Percentiles rank a stretch among this genome's conserved stretches.
These are phyloP conservation scores for Calvatia gigantea DNA, from an alignment of 768 basidiomycete species.

Conservation along the genomic window DNA sequence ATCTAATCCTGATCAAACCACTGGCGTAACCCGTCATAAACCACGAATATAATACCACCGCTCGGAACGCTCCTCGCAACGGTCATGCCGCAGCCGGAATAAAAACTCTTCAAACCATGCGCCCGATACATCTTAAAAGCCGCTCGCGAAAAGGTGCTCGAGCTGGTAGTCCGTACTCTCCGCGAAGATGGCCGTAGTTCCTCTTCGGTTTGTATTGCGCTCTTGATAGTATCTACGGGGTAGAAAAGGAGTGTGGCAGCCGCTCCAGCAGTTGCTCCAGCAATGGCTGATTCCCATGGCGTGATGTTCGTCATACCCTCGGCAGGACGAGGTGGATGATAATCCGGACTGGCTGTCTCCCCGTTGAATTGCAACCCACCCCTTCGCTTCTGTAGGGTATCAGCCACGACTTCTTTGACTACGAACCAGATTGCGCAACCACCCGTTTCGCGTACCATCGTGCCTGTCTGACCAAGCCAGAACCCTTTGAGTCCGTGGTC, in stretches of 20 bases:
- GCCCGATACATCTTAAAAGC: slow-evolving; percentile 67
- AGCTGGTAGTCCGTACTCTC: slow-evolving; percentile 26
- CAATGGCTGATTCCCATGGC: slow-evolving; percentile 74
- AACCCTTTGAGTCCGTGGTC: slow-evolving; percentile 62
- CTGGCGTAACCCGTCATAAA: slow-evolving; percentile 71
- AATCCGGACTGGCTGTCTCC: neutral
- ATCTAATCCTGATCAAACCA: slow-evolving; percentile 25
- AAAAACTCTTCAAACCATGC: slow-evolving; percentile 74
- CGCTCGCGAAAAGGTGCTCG: slow-evolving; percentile 48
- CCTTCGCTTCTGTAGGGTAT: slow-evolving; percentile 53
- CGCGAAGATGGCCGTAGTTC: slow-evolving; percentile 47
- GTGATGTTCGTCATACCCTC: slow-evolving; percentile 27
- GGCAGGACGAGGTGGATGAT: neutral
- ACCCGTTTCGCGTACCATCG: slow-evolving; percentile 84
- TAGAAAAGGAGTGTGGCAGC: slow-evolving; percentile 80
- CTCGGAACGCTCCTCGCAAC: slow-evolving; percentile 79
- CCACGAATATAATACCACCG: slow-evolving; percentile 85
- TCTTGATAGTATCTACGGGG: slow-evolving; percentile 90
- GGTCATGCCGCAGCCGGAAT: slow-evolving; percentile 88
- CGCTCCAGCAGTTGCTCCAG: slow-evolving; percentile 78
- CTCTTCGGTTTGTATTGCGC: slow-evolving; percentile 85
- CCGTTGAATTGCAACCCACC: slow-evolving; percentile 11
- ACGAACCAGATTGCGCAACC: slow-evolving; percentile 86
- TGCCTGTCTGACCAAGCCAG: slow-evolving; percentile 86
- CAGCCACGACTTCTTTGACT: slow-evolving; percentile 74